These are phyloP conservation scores for Pythium brachiatum DNA, from an alignment of 352 stramenopile genomes.

Conservation along the genomic window DNA sequence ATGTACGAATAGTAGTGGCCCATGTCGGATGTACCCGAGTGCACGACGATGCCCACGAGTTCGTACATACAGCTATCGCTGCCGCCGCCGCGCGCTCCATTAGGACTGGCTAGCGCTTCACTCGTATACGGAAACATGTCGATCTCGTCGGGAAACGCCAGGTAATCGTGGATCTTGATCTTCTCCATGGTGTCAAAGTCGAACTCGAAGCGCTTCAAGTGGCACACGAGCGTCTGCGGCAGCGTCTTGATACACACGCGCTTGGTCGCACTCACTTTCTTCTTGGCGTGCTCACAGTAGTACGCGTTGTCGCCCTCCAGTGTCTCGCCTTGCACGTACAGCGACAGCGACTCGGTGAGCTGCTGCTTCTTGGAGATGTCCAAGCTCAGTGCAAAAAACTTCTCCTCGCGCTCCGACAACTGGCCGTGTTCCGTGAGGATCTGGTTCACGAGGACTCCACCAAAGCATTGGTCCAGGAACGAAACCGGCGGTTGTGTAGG, in stretches of 20 bases:
- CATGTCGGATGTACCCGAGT: conserved; percentile 89
- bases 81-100: too few relatives aligned
- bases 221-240: conserved; percentile 74
- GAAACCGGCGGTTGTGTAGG: background rate
- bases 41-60: conserved; percentile 90
- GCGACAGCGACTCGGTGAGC: conserved; percentile 51
- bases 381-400: conserved; percentile 81
- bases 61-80: conserved; percentile 62
- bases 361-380: conserved; percentile 75
- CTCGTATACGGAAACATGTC: conserved; percentile 91
- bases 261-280: conserved; percentile 79
- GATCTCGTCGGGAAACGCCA: conserved; percentile 83
- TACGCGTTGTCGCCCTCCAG: conserved; percentile 81
- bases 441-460: conserved; percentile 78
- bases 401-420: conserved; percentile 78
- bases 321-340: conserved; percentile 74
- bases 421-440: conserved; percentile 76
- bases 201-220: conserved; percentile 89
- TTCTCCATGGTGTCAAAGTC: conserved; percentile 90
- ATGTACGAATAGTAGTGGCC: conserved; percentile 96
- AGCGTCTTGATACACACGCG: conserved; percentile 80
- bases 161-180: conserved; percentile 83
- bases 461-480: conserved; percentile 69
- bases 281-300: conserved; percentile 62
- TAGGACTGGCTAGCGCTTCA: conserved; percentile 33